Conservation (phyloP, 1,284 basidiomycete genomes). For the Cutaneotrichosporon mucoides region DNA sequence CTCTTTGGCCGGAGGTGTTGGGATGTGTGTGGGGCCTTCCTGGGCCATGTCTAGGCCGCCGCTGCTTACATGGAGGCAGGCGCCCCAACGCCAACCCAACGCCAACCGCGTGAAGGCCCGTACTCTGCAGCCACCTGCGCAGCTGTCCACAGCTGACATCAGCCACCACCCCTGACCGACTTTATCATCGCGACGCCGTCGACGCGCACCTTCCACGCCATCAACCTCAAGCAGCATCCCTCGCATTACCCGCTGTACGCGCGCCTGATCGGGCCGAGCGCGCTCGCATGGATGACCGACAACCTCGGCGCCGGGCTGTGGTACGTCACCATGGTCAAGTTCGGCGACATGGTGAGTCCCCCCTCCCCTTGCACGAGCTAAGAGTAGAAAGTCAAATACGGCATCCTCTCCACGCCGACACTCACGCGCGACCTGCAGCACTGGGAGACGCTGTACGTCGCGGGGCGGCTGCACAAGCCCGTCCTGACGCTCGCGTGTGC, state of each 20-base stretch:
- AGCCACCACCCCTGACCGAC: slow-evolving; percentile 73
- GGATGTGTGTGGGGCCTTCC: no score
- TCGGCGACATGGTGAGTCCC: slow-evolving; percentile 70
- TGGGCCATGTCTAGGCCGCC: no score
- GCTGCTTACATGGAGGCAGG: no score
- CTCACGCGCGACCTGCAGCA: slow-evolving; percentile 84
- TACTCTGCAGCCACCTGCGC: no score
- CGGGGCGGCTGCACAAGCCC: slow-evolving; percentile 96
- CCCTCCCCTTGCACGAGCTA: not conserved
- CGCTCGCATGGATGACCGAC: slow-evolving; percentile 72
- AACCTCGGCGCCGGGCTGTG: slow-evolving; percentile 78
- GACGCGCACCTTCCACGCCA: slow-evolving; percentile 85
- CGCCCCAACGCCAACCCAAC: no score
- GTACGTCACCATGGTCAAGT: slow-evolving; percentile 87
- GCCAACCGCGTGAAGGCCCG: no score
- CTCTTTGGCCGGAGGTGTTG: no score
- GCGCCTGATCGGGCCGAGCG: slow-evolving; percentile 64
- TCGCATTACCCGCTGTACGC: slow-evolving; percentile 84
- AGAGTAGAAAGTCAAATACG: slow-evolving; percentile 86
- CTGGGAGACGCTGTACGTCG: slow-evolving; percentile 90
- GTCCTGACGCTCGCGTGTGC: slow-evolving; percentile 82
- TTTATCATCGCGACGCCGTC: slow-evolving; percentile 94
- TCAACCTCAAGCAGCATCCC: slow-evolving; percentile 87
- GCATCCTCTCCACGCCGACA: slow-evolving; percentile 84
- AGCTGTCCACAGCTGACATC: not conserved